phyloP scores from a whole-genome alignment of 108 stramenopile species.

The Mediolabrus comicus region DNA sequence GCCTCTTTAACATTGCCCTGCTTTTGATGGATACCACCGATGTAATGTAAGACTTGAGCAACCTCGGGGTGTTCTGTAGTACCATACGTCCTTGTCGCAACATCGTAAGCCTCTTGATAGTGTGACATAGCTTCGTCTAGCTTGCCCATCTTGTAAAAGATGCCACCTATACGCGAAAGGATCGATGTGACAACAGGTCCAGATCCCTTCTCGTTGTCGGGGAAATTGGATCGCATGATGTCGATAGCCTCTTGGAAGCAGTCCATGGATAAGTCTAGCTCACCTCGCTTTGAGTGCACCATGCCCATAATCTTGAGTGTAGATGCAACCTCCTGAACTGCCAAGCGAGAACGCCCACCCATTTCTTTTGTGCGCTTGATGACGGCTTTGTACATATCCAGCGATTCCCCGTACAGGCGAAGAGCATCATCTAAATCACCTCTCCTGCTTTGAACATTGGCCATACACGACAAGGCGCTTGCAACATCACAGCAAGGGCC shows the following conservation, averaged over 20 bases:
- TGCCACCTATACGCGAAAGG: constrained; percentile 67
- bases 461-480: constrained; percentile 82
- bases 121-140: constrained; percentile 70
- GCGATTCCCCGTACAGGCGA: constrained; percentile 62
- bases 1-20: constrained; percentile 60
- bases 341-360: constrained; percentile 25
- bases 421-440: constrained; percentile 79
- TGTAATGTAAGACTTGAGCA: constrained; percentile 77
- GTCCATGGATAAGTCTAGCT: constrained; percentile 64
- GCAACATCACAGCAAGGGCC: constrained; percentile 73
- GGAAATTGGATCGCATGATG: constrained; percentile 50
- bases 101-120: constrained; percentile 76
- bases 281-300: constrained; percentile 70
- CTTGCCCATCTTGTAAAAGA: constrained; percentile 68
- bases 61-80: constrained; percentile 74
- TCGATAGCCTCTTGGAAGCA: constrained; percentile 75
- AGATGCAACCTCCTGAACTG: constrained; percentile 67
- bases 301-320: constrained; percentile 84
- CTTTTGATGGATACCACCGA: constrained; percentile 65
- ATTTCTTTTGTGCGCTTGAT: constrained; percentile 28
- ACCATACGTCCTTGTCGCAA: constrained; percentile 57
- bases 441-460: constrained; percentile 72
- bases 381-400: constrained; percentile 64
- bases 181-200: constrained; percentile 52
- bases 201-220: constrained; percentile 42